Conservation (phyloP, 257 asterid genomes). For the Linderniella brevidens region DNA sequence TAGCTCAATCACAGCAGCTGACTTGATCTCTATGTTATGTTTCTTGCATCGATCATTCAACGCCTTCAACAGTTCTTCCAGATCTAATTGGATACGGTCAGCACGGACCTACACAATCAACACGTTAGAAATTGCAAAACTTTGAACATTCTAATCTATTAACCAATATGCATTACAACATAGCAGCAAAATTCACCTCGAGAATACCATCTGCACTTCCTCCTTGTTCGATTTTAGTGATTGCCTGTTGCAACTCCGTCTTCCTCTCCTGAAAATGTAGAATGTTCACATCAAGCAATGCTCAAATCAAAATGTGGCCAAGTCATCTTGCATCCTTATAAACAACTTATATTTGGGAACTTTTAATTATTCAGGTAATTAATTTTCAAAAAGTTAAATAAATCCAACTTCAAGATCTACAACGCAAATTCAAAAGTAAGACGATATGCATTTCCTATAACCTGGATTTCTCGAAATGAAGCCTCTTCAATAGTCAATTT, state of each 20-base stretch:
- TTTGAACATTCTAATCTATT: constrained; percentile 10
- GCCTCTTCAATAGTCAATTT: constrained; percentile 91
- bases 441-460: constrained; percentile 11
- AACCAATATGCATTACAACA: constrained; percentile 7
- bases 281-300: constrained; percentile 2
- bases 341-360: too few species aligned
- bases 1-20: constrained; percentile 71
- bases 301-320: constrained; percentile 1
- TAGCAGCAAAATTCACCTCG: constrained; percentile 41
- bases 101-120: constrained; percentile 65
- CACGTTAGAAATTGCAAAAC: constrained; percentile 1
- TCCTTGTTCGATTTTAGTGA: constrained; percentile 92
- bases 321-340: too few species aligned
- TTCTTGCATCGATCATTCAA: constrained; percentile 76
- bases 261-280: constrained; percentile 61
- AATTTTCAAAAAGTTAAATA: too few species aligned
- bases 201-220: constrained; percentile 99
- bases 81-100: constrained; percentile 94
- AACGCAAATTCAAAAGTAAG: not conserved
- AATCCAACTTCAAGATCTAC: too few species aligned
- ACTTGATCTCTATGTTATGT: constrained; percentile 46
- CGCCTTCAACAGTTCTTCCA: constrained; percentile 87
- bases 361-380: too few species aligned
- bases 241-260: constrained; percentile 83
- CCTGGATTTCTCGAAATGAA: constrained; percentile 86